phyloP scores from a whole-genome alignment of 2,329 filamentous ascomycete species.

The Ceratocystis cubensis region DNA sequence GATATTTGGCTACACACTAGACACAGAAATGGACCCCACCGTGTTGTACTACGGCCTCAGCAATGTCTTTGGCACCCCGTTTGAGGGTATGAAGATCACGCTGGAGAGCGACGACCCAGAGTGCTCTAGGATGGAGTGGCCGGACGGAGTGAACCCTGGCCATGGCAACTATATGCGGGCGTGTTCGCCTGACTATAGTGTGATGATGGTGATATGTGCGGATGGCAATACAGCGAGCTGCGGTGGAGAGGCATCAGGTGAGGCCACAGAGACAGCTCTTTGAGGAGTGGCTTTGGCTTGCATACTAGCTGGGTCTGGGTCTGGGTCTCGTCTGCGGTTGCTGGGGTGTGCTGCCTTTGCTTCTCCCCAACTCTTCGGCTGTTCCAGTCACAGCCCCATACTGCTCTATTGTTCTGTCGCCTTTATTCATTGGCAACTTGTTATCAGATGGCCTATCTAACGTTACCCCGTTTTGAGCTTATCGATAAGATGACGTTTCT shows the following conservation, averaged over 20 bases:
- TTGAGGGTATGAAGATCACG: constrained; percentile 28
- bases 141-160: constrained; percentile 27
- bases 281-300: background rate
- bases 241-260: background rate
- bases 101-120: constrained; percentile 25
- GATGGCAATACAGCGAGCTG: background rate
- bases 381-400: background rate
- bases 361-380: background rate
- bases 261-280: background rate
- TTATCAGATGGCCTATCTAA: constrained; percentile 12
- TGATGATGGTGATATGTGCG: constrained; percentile 11
- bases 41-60: constrained; percentile 32
- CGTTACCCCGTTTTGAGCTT: background rate
- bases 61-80: constrained; percentile 32
- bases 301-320: too few relatives aligned
- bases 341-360: background rate
- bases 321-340: too few relatives aligned
- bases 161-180: constrained; percentile 28
- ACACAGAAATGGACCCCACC: constrained; percentile 22
- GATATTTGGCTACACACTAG: constrained; percentile 32
- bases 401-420: background rate
- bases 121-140: constrained; percentile 31
- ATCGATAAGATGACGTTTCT: constrained; percentile 13
- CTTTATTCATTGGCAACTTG: background rate
- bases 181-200: constrained; percentile 13